phyloP scores from a whole-genome alignment of 805 yeast species.

The Cyberlindnera maclurae region DNA sequence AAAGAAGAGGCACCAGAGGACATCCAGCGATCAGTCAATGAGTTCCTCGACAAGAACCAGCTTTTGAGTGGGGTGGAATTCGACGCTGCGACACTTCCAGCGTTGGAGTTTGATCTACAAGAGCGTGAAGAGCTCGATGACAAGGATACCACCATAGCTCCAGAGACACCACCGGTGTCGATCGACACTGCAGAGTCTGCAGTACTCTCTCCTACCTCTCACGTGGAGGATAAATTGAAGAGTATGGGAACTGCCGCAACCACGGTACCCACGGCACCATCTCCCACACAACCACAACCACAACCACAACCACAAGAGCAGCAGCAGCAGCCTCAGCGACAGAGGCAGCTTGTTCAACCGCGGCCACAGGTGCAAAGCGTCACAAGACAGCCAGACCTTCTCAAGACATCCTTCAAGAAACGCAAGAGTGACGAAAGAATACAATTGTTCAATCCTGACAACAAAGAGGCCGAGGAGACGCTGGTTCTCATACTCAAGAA shows the following conservation, averaged over 20 bases:
- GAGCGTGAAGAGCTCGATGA: constrained; percentile 1
- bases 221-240: neutral
- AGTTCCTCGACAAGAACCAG: constrained; percentile 46
- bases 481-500: constrained; percentile 44
- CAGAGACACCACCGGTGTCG: too few relatives aligned
- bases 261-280: too few relatives aligned
- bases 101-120: constrained; percentile 6
- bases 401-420: constrained; percentile 5
- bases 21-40: constrained; percentile 33
- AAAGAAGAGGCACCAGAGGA: constrained; percentile 22
- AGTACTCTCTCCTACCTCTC: too few relatives aligned
- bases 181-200: too few relatives aligned
- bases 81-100: constrained; percentile 24
- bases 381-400: neutral
- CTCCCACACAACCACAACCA: neutral
- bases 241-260: too few relatives aligned
- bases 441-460: constrained; percentile 27
- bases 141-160: neutral
- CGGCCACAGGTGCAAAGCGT: neutral
- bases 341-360: neutral
- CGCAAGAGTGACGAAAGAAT: constrained; percentile 10
- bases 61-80: constrained; percentile 39
- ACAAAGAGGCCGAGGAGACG: constrained; percentile 37
- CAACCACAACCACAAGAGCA: constrained; percentile 1
- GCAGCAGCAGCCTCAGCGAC: neutral